Conservation (phyloP, 140 eudicot species). For the Artemisia princeps region DNA sequence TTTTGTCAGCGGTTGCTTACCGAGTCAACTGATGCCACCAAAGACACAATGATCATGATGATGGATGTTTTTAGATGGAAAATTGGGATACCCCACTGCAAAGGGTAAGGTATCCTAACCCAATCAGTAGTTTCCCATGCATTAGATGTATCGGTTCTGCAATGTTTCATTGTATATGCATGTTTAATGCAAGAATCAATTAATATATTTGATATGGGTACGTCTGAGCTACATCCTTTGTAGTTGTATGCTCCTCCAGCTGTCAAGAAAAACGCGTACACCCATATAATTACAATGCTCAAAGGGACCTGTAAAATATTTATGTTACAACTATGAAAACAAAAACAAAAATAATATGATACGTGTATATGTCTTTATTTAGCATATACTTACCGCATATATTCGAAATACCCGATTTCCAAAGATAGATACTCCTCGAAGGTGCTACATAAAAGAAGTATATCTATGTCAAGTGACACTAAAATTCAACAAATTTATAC, state of each 20-base stretch:
- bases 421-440: slow-evolving; percentile 64
- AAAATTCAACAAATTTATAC: neutral
- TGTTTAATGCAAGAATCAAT: slow-evolving; percentile 71
- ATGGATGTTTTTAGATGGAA: slow-evolving; percentile 66
- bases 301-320: slow-evolving; percentile 68
- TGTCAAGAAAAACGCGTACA: slow-evolving; percentile 85
- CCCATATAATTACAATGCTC: slow-evolving; percentile 70
- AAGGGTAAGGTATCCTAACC: slow-evolving; percentile 86
- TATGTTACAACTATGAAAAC: neutral
- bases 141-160: slow-evolving; percentile 80
- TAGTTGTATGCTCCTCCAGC: slow-evolving; percentile 87
- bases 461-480: neutral
- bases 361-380: slow-evolving; percentile 6
- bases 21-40: slow-evolving; percentile 83
- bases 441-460: slow-evolving; percentile 49
- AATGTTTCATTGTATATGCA: slow-evolving; percentile 87
- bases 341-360: slow-evolving; percentile 17
- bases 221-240: slow-evolving; percentile 69
- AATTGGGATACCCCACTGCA: slow-evolving; percentile 94
- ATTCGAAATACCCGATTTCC: slow-evolving; percentile 73
- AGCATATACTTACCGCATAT: slow-evolving; percentile 61
- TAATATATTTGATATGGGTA: slow-evolving; percentile 77
- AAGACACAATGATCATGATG: slow-evolving; percentile 72
- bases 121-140: slow-evolving; percentile 89
- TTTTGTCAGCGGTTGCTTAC: slow-evolving; percentile 37